These are phyloP conservation scores for Auricularia sp. DNA, from an alignment of 768 basidiomycete species.

Conservation along the genomic window DNA sequence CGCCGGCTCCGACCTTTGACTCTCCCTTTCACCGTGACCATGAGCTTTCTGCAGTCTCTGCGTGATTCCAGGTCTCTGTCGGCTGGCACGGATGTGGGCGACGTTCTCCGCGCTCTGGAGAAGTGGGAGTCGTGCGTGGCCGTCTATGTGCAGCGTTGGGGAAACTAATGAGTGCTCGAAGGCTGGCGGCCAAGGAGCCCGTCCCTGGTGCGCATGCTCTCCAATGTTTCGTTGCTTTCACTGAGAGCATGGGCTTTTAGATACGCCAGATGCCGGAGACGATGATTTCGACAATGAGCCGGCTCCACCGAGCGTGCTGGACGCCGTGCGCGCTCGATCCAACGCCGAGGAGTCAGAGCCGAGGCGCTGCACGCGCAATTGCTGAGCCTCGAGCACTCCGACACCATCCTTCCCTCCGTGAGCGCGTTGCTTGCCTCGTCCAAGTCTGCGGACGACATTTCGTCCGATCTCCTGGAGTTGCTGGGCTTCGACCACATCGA, in stretches of 20 bases:
- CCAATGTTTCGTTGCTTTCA: no score
- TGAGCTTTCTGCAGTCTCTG: background rate
- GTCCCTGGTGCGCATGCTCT: background rate
- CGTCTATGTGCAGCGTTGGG: background rate
- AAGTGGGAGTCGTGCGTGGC: background rate
- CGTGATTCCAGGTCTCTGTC: background rate
- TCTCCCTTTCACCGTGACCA: background rate
- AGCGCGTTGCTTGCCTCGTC: constrained; percentile 7
- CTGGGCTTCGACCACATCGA: constrained; percentile 82
- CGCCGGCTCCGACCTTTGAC: background rate
- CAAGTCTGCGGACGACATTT: constrained; percentile 55
- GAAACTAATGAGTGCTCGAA: background rate
- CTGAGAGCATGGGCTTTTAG: background rate
- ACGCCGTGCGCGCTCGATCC: background rate
- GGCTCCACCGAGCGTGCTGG: background rate
- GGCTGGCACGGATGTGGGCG: background rate
- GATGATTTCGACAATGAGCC: background rate
- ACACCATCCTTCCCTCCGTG: constrained; percentile 5
- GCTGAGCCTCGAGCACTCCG: background rate
- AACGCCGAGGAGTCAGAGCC: background rate
- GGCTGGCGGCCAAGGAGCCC: background rate
- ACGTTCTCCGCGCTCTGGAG: background rate
- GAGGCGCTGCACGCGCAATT: background rate
- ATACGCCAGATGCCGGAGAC: background rate
- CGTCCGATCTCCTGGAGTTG: constrained; percentile 66